Evolutionary conservation across 2,329 filamentous ascomycete species (phyloP), one percentile per base, ranked within the genome.

Genomic region (Sporothrix schenckii): DNA sequence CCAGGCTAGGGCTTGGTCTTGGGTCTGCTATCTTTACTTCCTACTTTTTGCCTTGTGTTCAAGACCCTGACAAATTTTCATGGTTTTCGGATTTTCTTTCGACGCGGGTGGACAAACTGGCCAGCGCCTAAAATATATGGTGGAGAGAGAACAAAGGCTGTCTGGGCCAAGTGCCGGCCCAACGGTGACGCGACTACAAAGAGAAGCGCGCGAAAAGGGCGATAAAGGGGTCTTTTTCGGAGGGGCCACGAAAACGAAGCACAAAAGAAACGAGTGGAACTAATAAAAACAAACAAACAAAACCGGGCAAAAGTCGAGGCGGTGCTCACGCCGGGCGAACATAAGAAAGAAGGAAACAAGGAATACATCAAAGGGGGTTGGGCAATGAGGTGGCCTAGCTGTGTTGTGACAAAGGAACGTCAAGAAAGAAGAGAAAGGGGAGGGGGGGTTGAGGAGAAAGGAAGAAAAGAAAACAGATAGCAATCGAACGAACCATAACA

Each of bases 141-240:
- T 72, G 72, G 72, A 70, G 70, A 50, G 34, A 66, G 47, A 72
- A 72, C 72, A 72, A 72, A 73, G 70, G 54, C 66, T 69, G 70
- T 72, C 69, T 52, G 58, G 71, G 67, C 52, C 66, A 70, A 71
- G 72, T 69, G 72, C 70, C 70, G 68, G 72, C 39, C 72, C 70
- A 73, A 70, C 72, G 65, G 65, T 67, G 68, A 47, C 67, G 21
- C 39, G 66, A 49, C 67, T 58, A 60, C 65, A 30, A 54, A 41
- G 68, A 71, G 56, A 58, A 69, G 68, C 66, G 69, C 66, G 69
- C 70, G 14, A 44, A 30, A 52, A 52, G 47, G 39, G 60, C 30
- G 19, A 58, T 19, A 34, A 50, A 66, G 24, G 14, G 49, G 65
- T 54, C 24, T 27, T 61, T 61, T 61, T 39, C 16, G 7, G 44